Evolutionary conservation across 2,329 filamentous ascomycete species (phyloP), one percentile per base, ranked within the genome.

Genomic region (Cytospora schulzeri): DNA sequence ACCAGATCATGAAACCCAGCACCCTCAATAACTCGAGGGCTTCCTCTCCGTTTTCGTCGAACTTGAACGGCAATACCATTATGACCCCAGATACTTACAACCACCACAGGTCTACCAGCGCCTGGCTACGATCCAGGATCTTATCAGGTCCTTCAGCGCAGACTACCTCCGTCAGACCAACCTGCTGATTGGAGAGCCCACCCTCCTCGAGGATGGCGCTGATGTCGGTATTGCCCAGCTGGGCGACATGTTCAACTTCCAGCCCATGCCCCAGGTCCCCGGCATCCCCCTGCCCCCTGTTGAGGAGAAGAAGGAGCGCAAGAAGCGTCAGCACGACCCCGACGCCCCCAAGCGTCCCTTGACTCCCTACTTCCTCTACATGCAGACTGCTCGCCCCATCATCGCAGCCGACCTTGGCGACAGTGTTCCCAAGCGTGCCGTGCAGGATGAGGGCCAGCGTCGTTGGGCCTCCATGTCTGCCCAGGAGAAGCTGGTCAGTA

Each of bases 281-380:
- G 75, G 82, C 58, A 77, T 81, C 17, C 68, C 70, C n/a, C 75
- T 78, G 59, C 74, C 80, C 28, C 79, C 78, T 1, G 84, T 81
- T 12, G 85, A 88, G 72, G 87, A 88, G 76, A 91, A 92, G 85
- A 93, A 93, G 84, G 93, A 95, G 84, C 89, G 91, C 77, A 94
- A 95, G 85, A 93, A 93, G 83, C 87, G 89, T 67, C 88, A 88
- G 51, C 88, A 91, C 73, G 94, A 98, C 76, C 93, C 93, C 70
- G 96, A 97, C 76, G 93, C 93, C 8, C 94, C 94, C 66, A 98
- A 97, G 86, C 88, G 93, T 58, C 93, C 94, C 11, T 78, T 97
- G 73, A 98, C 94, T 7, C 93, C 94, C 2, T 97, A 96, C 82
- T 97, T 98, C 82, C 82, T 97, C 67, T 98, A 93, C 81, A 92